Percentiles rank a stretch among this genome's conserved stretches.
Conservation (phyloP, 805 yeast genomes). For the Saccharomycopsis sp. region DNA sequence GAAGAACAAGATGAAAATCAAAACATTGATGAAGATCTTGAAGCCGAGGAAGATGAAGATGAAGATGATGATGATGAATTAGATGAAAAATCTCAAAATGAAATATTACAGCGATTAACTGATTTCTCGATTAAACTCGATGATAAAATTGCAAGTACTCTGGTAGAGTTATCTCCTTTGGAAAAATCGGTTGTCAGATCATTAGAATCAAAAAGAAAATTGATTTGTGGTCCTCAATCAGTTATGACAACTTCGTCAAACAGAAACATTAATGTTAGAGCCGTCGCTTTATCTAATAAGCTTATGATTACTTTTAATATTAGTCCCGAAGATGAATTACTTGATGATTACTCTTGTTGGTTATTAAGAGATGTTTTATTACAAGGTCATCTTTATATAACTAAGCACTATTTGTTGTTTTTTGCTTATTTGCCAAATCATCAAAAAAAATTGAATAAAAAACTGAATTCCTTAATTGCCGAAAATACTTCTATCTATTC, state of each 20-base stretch:
- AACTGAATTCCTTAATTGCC: too few species aligned
- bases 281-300: conserved; percentile 28
- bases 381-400: conserved; percentile 78
- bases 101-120: not conserved
- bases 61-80: conserved; percentile 10
- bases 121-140: not conserved
- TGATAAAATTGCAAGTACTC: not conserved
- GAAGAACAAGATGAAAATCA: conserved; percentile 18
- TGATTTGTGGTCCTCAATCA: conserved; percentile 21
- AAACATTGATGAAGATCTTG: conserved; percentile 5
- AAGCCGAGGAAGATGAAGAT: conserved; percentile 17
- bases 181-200: conserved; percentile 11
- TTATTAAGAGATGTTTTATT: conserved; percentile 68
- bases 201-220: conserved; percentile 13
- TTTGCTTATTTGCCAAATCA: conserved; percentile 62
- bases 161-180: conserved; percentile 5
- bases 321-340: conserved; percentile 43
- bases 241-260: conserved; percentile 19
- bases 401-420: conserved; percentile 53
- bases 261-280: conserved; percentile 26
- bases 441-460: not conserved
- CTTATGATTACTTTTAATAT: conserved; percentile 32
- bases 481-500: conserved; percentile 28
- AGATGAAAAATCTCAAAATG: not conserved
- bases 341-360: conserved; percentile 69